phyloP scores from a whole-genome alignment of 352 stramenopile species.

The Phytopythium oedochilum region DNA sequence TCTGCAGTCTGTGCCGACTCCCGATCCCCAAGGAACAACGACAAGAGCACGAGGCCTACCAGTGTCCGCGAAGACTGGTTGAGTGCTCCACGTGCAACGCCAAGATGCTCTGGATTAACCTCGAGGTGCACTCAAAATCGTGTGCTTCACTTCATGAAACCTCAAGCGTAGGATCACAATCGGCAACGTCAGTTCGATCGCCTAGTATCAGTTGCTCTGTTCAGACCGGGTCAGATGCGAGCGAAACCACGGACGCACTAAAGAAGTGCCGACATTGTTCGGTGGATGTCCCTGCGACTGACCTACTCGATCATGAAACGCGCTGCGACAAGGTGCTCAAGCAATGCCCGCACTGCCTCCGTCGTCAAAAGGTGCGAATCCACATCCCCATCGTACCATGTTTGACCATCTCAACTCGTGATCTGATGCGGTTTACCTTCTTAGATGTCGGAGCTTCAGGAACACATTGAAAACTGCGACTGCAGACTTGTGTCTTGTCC shows the following conservation, averaged over 20 bases:
- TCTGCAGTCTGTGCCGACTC: conserved; percentile 45
- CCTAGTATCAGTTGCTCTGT: neutral
- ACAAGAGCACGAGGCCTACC: conserved; percentile 54
- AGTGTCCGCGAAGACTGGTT: conserved; percentile 51
- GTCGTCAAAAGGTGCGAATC: conserved; percentile 55
- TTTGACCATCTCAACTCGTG: no score
- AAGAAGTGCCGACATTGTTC: conserved; percentile 74
- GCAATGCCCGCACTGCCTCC: conserved; percentile 78
- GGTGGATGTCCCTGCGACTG: conserved; percentile 29
- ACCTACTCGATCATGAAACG: conserved; percentile 68
- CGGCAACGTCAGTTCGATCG: neutral
- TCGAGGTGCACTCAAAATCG: conserved; percentile 31
- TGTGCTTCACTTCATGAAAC: conserved; percentile 9
- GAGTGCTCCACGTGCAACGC: conserved; percentile 31
- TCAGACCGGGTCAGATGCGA: neutral
- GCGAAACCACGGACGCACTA: conserved; percentile 2
- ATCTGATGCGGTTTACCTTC: neutral
- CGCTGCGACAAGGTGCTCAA: conserved; percentile 80
- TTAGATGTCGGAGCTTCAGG: conserved; percentile 65
- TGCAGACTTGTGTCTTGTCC: conserved; percentile 72
- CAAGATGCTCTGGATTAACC: conserved; percentile 37
- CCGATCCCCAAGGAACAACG: conserved; percentile 50
- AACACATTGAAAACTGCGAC: conserved; percentile 81
- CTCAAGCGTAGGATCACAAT: neutral
- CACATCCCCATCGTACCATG: no score